These are phyloP conservation scores for Globisporangium viniferum DNA, from an alignment of 352 stramenopile genomes.

Conservation along the genomic window DNA sequence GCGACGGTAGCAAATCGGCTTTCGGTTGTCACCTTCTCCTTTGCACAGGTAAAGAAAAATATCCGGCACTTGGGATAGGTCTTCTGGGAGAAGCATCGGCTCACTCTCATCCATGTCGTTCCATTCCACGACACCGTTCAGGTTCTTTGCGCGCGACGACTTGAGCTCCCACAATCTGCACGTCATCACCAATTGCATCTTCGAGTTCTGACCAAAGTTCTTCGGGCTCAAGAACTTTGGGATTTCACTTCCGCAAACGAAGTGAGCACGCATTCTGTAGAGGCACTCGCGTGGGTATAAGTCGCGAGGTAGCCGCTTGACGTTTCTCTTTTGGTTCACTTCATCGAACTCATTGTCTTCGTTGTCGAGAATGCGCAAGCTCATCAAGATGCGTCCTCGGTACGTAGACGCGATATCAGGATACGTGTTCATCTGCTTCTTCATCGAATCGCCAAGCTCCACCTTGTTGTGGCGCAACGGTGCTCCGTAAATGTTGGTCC, in stretches of 20 bases:
- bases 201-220: slow-evolving; percentile 64
- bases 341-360: slow-evolving; percentile 69
- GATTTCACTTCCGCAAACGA: slow-evolving; percentile 74
- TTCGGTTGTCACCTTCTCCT: slow-evolving; percentile 55
- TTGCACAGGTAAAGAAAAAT: slow-evolving; percentile 87
- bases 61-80: slow-evolving; percentile 79
- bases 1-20: slow-evolving; percentile 75
- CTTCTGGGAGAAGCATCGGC: slow-evolving; percentile 67
- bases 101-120: slow-evolving; percentile 79
- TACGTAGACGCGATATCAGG: slow-evolving; percentile 82
- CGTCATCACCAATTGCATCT: slow-evolving; percentile 75
- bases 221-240: slow-evolving; percentile 70
- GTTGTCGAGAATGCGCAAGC: slow-evolving; percentile 69
- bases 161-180: slow-evolving; percentile 62
- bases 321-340: slow-evolving; percentile 83
- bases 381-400: slow-evolving; percentile 77
- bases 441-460: slow-evolving; percentile 52
- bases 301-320: slow-evolving; percentile 56
- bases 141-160: slow-evolving; percentile 54
- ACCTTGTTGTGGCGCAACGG: slow-evolving; percentile 56
- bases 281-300: slow-evolving; percentile 59
- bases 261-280: slow-evolving; percentile 72
- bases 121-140: slow-evolving; percentile 82
- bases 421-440: slow-evolving; percentile 86
- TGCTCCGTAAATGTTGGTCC: slow-evolving; percentile 79